Conservation (phyloP, 2,329 filamentous ascomycete genomes). For the Aurifilum marmelostoma region DNA sequence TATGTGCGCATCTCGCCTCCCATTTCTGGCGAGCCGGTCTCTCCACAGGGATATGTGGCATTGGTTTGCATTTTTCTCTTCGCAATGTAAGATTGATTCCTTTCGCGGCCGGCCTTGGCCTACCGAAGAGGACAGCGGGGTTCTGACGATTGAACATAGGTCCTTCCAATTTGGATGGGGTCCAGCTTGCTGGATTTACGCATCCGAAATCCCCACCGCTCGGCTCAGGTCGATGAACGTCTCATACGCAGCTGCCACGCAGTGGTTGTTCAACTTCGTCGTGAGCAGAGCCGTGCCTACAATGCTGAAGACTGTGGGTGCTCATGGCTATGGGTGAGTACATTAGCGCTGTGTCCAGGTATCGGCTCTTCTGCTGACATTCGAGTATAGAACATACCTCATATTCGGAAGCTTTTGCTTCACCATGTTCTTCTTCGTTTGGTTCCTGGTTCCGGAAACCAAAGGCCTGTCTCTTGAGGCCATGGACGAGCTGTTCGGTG, state of each 20-base stretch:
- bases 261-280: constrained; percentile 73
- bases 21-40: no score
- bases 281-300: constrained; percentile 65
- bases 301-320: constrained; percentile 58
- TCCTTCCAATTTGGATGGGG: constrained; percentile 58
- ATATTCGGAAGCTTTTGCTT: constrained; percentile 68
- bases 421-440: constrained; percentile 64
- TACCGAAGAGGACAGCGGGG: background rate
- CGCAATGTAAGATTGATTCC: constrained; percentile 43
- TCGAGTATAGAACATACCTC: constrained; percentile 55
- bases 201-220: constrained; percentile 64
- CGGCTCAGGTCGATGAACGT: constrained; percentile 67
- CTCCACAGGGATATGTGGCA: no score
- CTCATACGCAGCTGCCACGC: constrained; percentile 64
- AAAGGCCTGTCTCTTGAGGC: constrained; percentile 48
- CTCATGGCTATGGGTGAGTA: constrained; percentile 42
- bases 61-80: constrained; percentile 42
- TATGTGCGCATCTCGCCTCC: no score
- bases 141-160: constrained; percentile 11
- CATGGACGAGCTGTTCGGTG: constrained; percentile 37
- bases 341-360: background rate
- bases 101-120: no score
- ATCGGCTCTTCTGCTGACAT: background rate
- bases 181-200: constrained; percentile 63
- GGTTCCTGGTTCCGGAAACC: constrained; percentile 67